These are phyloP conservation scores for Solanum arcanum DNA, from an alignment of 257 asterid genomes.

Conservation along the genomic window DNA sequence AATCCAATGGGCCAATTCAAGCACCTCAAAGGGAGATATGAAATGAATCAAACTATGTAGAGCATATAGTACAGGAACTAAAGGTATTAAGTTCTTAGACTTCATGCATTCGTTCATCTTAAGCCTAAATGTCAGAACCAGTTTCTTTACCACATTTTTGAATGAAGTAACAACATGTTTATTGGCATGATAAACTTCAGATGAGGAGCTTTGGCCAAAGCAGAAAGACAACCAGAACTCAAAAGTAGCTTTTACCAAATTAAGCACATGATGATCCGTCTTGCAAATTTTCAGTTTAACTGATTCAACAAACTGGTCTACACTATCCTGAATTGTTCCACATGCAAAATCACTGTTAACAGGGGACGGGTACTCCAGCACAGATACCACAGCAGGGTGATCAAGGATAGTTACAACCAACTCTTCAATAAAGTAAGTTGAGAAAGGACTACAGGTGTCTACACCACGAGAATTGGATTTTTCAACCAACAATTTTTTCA, in stretches of 20 bases:
- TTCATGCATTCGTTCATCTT: slow-evolving; percentile 47
- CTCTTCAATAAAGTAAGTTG: slow-evolving; percentile 28
- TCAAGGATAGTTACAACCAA: slow-evolving; percentile 47
- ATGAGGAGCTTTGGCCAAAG: slow-evolving; percentile 14
- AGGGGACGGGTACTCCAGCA: slow-evolving; percentile 46
- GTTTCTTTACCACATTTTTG: slow-evolving; percentile 34
- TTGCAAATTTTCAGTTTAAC: slow-evolving; percentile 30
- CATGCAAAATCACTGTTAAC: slow-evolving; percentile 26
- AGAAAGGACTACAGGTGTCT: slow-evolving; percentile 13
- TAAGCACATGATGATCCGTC: slow-evolving; percentile 54
- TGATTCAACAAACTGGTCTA: slow-evolving; percentile 36
- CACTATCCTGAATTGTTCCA: slow-evolving; percentile 27
- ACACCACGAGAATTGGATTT: slow-evolving; percentile 11
- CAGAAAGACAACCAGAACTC: slow-evolving; percentile 34
- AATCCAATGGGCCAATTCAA: slow-evolving; percentile 46
- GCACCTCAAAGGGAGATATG: slow-evolving; percentile 23
- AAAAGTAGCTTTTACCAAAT: slow-evolving; percentile 38
- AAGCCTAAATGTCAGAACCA: slow-evolving; percentile 41
- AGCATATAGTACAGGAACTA: slow-evolving; percentile 25
- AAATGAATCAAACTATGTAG: slow-evolving; percentile 7
- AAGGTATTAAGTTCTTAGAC: slow-evolving; percentile 31
- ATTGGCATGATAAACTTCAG: slow-evolving; percentile 19
- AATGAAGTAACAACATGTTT: slow-evolving; percentile 33
- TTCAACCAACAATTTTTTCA: slow-evolving; percentile 42
- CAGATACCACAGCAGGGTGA: slow-evolving; percentile 52